Percentiles rank a stretch among this genome's conserved stretches.
Evolutionary conservation across 768 basidiomycete genomes (phyloP).

Genomic region (Tulasnella sp.): DNA sequence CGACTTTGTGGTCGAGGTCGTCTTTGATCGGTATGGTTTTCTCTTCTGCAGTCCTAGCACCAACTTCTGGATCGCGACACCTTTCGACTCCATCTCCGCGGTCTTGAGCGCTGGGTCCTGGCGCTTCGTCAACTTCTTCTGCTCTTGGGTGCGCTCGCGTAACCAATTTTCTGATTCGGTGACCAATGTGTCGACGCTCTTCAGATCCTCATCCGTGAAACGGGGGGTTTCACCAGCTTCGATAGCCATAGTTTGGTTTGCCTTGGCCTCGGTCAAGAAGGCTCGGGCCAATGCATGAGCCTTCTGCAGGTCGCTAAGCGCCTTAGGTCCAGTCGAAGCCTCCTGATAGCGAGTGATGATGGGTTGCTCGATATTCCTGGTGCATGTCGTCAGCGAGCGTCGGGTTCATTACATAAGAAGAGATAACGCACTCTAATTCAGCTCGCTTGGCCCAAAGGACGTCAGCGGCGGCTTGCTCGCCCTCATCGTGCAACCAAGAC

Average conservation of each 20-base stretch:
- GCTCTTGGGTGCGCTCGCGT: slow-evolving; percentile 72
- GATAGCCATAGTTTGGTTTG: slow-evolving; percentile 66
- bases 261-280: slow-evolving; percentile 78
- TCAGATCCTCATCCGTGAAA: slow-evolving; percentile 85
- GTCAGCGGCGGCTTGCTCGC: slow-evolving; percentile 74
- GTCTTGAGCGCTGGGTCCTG: slow-evolving; percentile 85
- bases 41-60: slow-evolving; percentile 35
- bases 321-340: slow-evolving; percentile 76
- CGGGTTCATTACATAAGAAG: background rate
- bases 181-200: slow-evolving; percentile 68
- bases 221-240: slow-evolving; percentile 62
- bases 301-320: slow-evolving; percentile 85
- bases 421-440: slow-evolving; percentile 70
- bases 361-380: slow-evolving; percentile 71
- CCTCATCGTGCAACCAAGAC: slow-evolving; percentile 78
- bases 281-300: slow-evolving; percentile 47
- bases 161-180: slow-evolving; percentile 84
- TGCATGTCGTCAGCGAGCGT: background rate
- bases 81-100: slow-evolving; percentile 78
- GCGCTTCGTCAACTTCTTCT: slow-evolving; percentile 66
- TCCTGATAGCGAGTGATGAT: slow-evolving; percentile 87
- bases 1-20: background rate
- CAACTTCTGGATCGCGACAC: slow-evolving; percentile 73
- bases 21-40: slow-evolving; percentile 31
- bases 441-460: slow-evolving; percentile 71